phyloP scores from a whole-genome alignment of 1,139 yeast genomes.

The Saccharomyces hybrid region DNA sequence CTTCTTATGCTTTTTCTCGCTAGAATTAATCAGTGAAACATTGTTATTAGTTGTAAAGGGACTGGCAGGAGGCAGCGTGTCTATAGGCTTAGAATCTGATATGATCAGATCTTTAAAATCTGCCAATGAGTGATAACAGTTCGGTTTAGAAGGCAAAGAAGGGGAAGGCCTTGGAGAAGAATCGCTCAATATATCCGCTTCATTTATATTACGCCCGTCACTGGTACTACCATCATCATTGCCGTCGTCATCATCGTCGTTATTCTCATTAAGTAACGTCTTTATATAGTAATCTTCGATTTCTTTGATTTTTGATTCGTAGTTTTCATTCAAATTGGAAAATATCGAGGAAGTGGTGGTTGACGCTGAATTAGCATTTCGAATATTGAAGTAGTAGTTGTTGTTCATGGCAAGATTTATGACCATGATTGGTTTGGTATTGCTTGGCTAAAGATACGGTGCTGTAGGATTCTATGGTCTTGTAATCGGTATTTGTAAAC shows the following conservation, averaged over 20 bases:
- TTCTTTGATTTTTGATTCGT: conserved; percentile 24
- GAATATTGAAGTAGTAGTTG: background rate
- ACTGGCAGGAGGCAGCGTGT: background rate
- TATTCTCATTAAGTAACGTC: conserved; percentile 24
- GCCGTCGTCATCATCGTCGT: background rate
- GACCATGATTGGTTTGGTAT: background rate
- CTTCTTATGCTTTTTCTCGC: conserved; percentile 4
- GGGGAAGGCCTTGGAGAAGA: background rate
- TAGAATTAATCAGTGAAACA: background rate
- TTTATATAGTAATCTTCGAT: conserved; percentile 30
- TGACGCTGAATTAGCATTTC: conserved; percentile 1
- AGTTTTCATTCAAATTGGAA: conserved; percentile 20
- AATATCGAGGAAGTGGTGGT: conserved; percentile 24
- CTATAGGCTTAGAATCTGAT: background rate
- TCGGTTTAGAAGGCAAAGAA: background rate
- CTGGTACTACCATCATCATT: background rate
- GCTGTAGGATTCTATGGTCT: background rate
- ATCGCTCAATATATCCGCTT: background rate
- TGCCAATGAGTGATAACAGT: background rate
- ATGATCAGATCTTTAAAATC: background rate
- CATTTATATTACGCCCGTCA: background rate
- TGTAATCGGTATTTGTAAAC: background rate
- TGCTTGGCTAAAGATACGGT: background rate
- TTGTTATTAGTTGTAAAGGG: background rate
- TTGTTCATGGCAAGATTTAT: conserved; percentile 1